Conservation (phyloP, 495 filamentous ascomycete species). For the Neurospora sublineolata region DNA sequence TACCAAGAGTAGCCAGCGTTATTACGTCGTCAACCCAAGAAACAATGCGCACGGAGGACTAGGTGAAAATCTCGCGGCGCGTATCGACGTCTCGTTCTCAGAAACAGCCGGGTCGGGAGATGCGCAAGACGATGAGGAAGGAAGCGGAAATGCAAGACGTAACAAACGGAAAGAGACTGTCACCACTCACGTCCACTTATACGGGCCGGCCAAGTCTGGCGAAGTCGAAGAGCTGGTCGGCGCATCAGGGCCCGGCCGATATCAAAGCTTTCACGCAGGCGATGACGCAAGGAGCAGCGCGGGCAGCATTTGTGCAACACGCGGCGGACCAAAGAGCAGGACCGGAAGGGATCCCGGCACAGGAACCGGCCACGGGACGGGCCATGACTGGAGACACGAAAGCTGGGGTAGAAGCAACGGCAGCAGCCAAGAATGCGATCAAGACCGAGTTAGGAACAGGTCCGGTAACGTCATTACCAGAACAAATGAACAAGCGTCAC, state of each 20-base stretch:
- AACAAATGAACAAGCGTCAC: not conserved
- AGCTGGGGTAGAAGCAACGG: not conserved
- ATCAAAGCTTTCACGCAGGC: not conserved
- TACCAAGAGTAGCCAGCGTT: constrained; percentile 16
- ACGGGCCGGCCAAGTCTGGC: constrained; percentile 3
- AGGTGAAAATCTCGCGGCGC: not conserved
- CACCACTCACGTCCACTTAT: constrained; percentile 15
- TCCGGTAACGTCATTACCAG: not conserved
- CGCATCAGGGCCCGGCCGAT: constrained; percentile 1
- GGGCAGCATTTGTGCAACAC: constrained; percentile 12
- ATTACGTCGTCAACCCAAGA: constrained; percentile 12
- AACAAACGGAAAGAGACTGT: constrained; percentile 1
- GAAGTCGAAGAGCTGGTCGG: not conserved
- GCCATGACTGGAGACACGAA: not conserved
- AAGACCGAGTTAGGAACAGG: not conserved
- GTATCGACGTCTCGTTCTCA: not conserved
- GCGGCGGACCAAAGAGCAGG: not conserved
- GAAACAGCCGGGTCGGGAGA: constrained; percentile 3
- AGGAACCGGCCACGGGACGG: not conserved
- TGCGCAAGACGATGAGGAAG: constrained; percentile 20
- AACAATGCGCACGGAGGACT: constrained; percentile 3
- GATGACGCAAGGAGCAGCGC: constrained; percentile 20
- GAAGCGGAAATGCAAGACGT: not conserved
- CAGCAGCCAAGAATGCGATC: not conserved
- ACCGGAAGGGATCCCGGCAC: not conserved